Percentiles rank a stretch among this genome's conserved stretches.
Evolutionary conservation across 768 basidiomycete species (phyloP).

Genomic region (Gymnopilus dilepis): DNA sequence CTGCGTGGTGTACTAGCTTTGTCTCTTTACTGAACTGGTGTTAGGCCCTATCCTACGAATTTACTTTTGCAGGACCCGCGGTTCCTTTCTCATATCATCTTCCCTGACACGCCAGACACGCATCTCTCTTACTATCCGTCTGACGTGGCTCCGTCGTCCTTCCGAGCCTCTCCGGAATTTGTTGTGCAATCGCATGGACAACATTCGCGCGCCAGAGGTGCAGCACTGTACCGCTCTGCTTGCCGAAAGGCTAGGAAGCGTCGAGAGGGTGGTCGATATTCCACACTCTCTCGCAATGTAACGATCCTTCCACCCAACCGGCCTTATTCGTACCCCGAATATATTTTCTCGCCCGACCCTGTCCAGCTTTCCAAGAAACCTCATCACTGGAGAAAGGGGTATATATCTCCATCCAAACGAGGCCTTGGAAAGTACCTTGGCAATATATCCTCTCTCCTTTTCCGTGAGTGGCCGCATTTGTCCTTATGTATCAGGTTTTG

Average conservation of each 20-base stretch:
- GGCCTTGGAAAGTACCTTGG: constrained; percentile 18
- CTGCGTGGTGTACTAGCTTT: background rate
- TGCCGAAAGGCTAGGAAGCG: constrained; percentile 6
- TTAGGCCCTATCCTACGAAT: background rate
- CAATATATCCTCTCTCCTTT: constrained; percentile 15
- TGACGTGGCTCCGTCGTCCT: background rate
- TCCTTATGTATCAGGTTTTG: background rate
- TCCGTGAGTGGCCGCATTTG: constrained; percentile 11
- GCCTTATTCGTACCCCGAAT: constrained; percentile 4
- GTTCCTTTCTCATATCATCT: constrained; percentile 6
- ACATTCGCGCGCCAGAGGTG: background rate
- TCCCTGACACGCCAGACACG: constrained; percentile 1
- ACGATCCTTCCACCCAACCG: constrained; percentile 9
- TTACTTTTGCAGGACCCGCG: background rate
- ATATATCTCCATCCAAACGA: constrained; percentile 21
- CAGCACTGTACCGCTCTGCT: background rate
- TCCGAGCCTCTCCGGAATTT: background rate
- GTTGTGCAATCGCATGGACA: constrained; percentile 4
- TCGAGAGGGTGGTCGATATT: constrained; percentile 14
- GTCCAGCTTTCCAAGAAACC: constrained; percentile 17
- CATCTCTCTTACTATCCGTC: background rate
- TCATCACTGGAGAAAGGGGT: constrained; percentile 18
- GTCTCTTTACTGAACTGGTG: background rate
- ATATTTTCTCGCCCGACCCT: background rate
- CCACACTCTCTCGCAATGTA: constrained; percentile 15